Base-by-base conservation (phyloP, 2,329 filamentous ascomycete species). In the Aureobasidium sp. region DNA sequence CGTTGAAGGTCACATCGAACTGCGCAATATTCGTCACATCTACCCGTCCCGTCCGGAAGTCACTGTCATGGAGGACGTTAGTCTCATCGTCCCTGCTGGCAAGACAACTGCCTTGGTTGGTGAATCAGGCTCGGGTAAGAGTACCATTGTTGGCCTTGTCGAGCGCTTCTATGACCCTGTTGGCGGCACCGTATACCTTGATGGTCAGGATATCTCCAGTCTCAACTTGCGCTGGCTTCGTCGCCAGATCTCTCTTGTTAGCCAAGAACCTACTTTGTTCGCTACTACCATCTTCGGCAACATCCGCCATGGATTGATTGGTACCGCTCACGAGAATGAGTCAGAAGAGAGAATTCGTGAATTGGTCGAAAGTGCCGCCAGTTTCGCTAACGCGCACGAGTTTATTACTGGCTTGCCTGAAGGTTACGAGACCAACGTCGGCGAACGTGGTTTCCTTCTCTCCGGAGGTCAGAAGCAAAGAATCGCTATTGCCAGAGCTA, bases 401-500 rank as follows among this genome's bases (percentile, higher is more conserved):
- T 99, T 99, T 71, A 87, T 99, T 66, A 83, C 79, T 6, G 76
- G 81, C 14, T 82, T 97, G 1, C 91, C 94, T 0, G 89, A 97
- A 67, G 89, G 89, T 1, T 97, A 97, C 69, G 84, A 96, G 66
- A 97, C 94, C 0, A 87, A 95, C 66, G 93, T 97, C n/a, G 94
- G 94, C 62, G 91, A 97, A 74, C 87, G 92, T 65, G 94, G 94
- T 11, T 96, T 96, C 72, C 77, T 97, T 58, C 81, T 99, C 9
- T 96, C 90, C 61, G 94, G 94, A 72, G 94, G 94, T 39, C 94
- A 99, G 75, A 96, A 97, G 74, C 94, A 97, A 75, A 90, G 94
- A 68, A 95, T 97, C 70, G 92, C 93, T 14, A 97, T 97, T 74
- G 91, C 93, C 8, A 83, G 91, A 70, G 92, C 92, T 42, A 84